Evolutionary conservation across 1,284 basidiomycete species (phyloP).

Genomic region (Blastosporella zonata): DNA sequence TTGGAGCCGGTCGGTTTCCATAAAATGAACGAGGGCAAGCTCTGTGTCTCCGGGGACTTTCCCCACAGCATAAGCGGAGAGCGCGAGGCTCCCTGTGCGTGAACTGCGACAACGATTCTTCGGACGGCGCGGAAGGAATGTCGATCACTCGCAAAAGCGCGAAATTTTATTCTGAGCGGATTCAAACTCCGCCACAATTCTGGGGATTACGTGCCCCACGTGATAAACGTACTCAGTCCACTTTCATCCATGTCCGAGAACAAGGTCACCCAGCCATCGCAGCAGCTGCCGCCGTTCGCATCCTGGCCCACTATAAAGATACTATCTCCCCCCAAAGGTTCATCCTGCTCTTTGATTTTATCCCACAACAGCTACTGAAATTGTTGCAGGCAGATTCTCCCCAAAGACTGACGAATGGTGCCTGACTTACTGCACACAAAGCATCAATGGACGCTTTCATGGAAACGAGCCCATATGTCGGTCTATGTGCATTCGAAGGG

Average conservation of each 20-base stretch:
- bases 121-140: conserved; percentile 46
- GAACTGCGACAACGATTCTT: conserved; percentile 85
- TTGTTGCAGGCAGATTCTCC: conserved; percentile 48
- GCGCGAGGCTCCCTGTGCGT: conserved; percentile 55
- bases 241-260: conserved; percentile 18
- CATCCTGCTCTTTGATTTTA: conserved; percentile 5
- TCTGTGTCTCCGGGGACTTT: conserved; percentile 90
- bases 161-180: conserved; percentile 20
- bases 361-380: conserved; percentile 8
- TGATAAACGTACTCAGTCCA: conserved; percentile 2
- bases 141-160: conserved; percentile 19
- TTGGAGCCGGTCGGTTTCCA: conserved; percentile 75
- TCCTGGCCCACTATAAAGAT: conserved; percentile 51
- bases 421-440: conserved; percentile 69
- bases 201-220: conserved; percentile 15
- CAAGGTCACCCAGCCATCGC: conserved; percentile 22
- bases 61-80: conserved; percentile 69
- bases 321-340: conserved; percentile 44
- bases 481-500: conserved; percentile 67
- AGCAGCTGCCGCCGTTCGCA: conserved; percentile 37
- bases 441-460: conserved; percentile 53
- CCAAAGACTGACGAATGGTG: conserved; percentile 69
- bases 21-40: conserved; percentile 46
- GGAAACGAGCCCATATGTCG: conserved; percentile 58
- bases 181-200: conserved; percentile 29